Conservation (phyloP, 441 rosid species). For the Adansonia grandidieri region DNA sequence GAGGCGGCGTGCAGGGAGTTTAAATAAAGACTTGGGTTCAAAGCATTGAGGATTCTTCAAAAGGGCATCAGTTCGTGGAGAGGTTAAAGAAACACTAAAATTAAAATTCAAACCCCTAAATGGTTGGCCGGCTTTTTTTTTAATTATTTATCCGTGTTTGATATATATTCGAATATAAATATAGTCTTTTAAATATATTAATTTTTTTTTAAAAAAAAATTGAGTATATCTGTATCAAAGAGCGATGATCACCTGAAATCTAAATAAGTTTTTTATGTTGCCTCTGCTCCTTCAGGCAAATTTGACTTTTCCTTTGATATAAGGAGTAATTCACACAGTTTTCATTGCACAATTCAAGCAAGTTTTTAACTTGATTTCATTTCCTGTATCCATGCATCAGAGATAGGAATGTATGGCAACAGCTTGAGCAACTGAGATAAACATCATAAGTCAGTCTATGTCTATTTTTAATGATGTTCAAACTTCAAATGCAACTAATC, state of each 20-base stretch:
- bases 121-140: too few species aligned
- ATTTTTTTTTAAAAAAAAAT: too few species aligned
- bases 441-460: neutral
- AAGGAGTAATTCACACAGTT: conserved; percentile 5
- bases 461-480: too few species aligned
- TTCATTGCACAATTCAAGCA: neutral
- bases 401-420: neutral
- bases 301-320: neutral
- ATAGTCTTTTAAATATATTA: too few species aligned
- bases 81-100: neutral
- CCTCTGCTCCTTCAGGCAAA: neutral
- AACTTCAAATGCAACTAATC: too few species aligned
- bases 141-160: too few species aligned
- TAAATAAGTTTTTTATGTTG: neutral
- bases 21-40: neutral
- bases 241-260: too few species aligned
- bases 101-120: conserved; percentile 15
- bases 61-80: neutral
- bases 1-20: neutral
- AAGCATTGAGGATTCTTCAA: conserved; percentile 3
- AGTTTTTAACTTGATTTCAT: conserved; percentile 10
- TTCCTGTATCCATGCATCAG: neutral
- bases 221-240: too few species aligned
- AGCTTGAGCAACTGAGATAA: neutral
- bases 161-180: too few species aligned